Evolutionary conservation across 345 rosid genomes (phyloP), one percentile per base, ranked within the genome.

Genomic region (Schrenkiella parvula): DNA sequence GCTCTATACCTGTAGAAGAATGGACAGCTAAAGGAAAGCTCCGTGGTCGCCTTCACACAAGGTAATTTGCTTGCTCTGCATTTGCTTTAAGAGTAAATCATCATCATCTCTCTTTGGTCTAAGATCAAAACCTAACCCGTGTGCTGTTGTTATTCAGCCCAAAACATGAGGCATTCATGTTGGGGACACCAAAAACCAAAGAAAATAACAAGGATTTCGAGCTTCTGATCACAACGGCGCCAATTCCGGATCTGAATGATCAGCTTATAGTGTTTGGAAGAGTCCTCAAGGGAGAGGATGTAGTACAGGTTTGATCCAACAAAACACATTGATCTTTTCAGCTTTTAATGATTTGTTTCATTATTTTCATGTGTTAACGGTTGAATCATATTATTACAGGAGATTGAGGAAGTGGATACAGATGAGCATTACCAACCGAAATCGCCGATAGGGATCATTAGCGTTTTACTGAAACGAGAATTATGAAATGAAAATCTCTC

Each of bases 341-440:
- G 5, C 14, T 15, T 28, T 21, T 21, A 58, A 58, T 66, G 35
- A 56, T 60, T 51, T 50, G 29, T 47, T 32, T 32, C 10, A 32
- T 32, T 50, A 15, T 15, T 15, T 22, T 7, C 37, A 54, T 47
- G 50, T 48, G 23, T 64, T 55, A n/a, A 64, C n/a, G 23, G 35
- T 29, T 28, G 6, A 54, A 37, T 52, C 26, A 51, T 73, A 28
- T 32, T 15, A 50, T 46, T 18, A 37, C 84, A 91, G 98, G 98
- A 93, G 86, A 93, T 90, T 13, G 98, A 93, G 71, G 98, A 93
- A 85, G 91, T 91, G 63, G 92, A 91, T 80, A 93, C 98, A 13
- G 98, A 93, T 77, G 97, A 89, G 74, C 92, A 83, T 68, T 91
- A 81, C 71, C 87, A 79, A 74, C 97, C 96, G 41, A 93, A 88